These are phyloP conservation scores for Zoysia pacifica DNA, from an alignment of 176 grass and related monocot genomes.

Conservation along the genomic window DNA sequence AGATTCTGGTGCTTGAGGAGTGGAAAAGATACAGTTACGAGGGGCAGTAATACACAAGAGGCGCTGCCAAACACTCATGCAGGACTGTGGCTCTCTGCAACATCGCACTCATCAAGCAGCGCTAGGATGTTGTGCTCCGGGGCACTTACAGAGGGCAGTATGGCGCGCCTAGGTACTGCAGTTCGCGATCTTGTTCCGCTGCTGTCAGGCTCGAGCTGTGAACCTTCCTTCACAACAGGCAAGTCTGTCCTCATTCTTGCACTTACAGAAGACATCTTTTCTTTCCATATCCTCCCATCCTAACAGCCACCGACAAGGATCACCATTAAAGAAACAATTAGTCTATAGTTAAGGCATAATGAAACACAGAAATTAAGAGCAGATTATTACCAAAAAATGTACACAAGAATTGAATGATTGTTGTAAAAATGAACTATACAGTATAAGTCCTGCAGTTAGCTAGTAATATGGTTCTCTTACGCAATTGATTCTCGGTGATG, in stretches of 20 bases:
- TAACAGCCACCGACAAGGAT: slow-evolving; percentile 39
- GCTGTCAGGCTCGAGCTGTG: slow-evolving; percentile 59
- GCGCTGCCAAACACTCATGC: slow-evolving; percentile 34
- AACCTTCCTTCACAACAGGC: slow-evolving; percentile 77
- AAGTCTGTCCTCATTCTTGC: slow-evolving; percentile 59
- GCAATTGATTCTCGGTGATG: not conserved
- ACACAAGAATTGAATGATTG: slow-evolving; percentile 6
- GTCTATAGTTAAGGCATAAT: not conserved
- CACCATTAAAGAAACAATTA: not conserved
- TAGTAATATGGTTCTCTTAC: not conserved
- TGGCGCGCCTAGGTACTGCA: slow-evolving; percentile 48
- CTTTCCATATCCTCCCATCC: slow-evolving; percentile 94
- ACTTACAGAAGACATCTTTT: slow-evolving; percentile 67
- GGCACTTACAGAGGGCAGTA: slow-evolving; percentile 66
- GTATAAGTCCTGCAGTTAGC: not conserved
- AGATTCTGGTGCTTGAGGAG: slow-evolving; percentile 20
- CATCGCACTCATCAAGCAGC: slow-evolving; percentile 67
- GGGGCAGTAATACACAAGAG: slow-evolving; percentile 31
- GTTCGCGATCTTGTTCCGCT: slow-evolving; percentile 48
- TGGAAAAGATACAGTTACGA: slow-evolving; percentile 5
- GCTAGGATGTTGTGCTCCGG: slow-evolving; percentile 63
- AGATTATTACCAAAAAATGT: not conserved
- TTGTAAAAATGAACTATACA: not conserved
- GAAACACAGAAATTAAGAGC: slow-evolving; percentile 16
- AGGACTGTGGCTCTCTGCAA: slow-evolving; percentile 30